These are phyloP conservation scores for Hypomyces perniciosus DNA, from an alignment of 2,329 filamentous ascomycete species.

Conservation along the genomic window DNA sequence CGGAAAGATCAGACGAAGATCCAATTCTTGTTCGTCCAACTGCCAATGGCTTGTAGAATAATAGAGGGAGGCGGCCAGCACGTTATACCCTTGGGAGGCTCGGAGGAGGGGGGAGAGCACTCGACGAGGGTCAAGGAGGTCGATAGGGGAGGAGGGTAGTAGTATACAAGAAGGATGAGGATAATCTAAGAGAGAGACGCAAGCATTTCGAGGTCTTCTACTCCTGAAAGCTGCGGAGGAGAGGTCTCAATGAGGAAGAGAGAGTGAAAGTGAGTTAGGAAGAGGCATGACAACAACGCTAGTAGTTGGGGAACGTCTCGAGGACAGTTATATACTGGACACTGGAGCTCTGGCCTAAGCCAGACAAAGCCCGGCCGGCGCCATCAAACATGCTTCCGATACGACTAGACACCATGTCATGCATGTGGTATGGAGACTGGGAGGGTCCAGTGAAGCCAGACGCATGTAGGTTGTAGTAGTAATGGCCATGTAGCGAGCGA, in stretches of 20 bases:
- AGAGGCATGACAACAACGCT: constrained; percentile 5
- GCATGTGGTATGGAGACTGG: constrained; percentile 32
- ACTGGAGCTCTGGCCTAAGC: constrained; percentile 1
- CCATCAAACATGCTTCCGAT: constrained; percentile 15
- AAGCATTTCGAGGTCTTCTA: constrained; percentile 1
- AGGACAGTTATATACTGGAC: constrained; percentile 10
- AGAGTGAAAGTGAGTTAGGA: not conserved
- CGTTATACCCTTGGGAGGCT: not conserved
- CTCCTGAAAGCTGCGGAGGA: constrained; percentile 1
- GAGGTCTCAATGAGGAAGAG: constrained; percentile 8
- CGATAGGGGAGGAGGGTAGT: not conserved
- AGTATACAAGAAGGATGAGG: not conserved
- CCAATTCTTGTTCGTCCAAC: constrained; percentile 1
- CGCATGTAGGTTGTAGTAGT: constrained; percentile 13
- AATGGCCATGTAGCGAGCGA: constrained; percentile 12
- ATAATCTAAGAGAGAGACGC: constrained; percentile 5
- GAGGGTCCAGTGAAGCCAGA: constrained; percentile 27
- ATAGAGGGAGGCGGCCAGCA: not conserved
- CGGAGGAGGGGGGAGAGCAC: not conserved
- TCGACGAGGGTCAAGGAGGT: not conserved
- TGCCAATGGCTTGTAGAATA: constrained; percentile 4
- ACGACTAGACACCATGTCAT: constrained; percentile 25
- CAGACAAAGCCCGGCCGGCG: constrained; percentile 13
- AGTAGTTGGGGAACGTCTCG: constrained; percentile 8
- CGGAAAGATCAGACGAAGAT: not conserved